A percentile compares a stretch with the other conserved stretches of the same genome.
These are phyloP conservation scores for Gracilaria domingensis DNA, from an alignment of 23 red algal species.

Conservation along the genomic window DNA sequence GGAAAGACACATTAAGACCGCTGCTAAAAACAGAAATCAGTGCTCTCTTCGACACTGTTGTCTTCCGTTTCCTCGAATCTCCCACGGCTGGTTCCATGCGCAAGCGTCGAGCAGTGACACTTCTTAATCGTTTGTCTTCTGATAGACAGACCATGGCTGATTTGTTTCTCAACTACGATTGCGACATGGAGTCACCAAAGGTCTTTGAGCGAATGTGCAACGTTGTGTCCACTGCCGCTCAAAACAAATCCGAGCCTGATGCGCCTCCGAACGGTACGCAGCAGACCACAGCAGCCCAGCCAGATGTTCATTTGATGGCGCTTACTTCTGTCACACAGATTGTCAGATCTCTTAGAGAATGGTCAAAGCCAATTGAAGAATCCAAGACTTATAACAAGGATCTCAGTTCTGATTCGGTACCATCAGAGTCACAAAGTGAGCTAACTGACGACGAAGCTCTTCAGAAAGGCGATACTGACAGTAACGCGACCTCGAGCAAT, in stretches of 20 bases:
- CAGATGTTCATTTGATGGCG: slow-evolving; percentile 51
- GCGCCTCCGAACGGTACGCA: slow-evolving; percentile 37
- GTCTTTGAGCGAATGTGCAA: slow-evolving; percentile 90
- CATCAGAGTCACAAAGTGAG: slow-evolving; percentile 16
- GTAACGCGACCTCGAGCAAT: neutral
- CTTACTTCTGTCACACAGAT: slow-evolving; percentile 60
- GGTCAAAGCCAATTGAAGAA: slow-evolving; percentile 73
- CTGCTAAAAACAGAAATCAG: slow-evolving; percentile 89
- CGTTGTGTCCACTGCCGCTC: slow-evolving; percentile 65
- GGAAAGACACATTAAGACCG: slow-evolving; percentile 77
- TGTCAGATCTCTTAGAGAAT: slow-evolving; percentile 57
- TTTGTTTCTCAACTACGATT: slow-evolving; percentile 98
- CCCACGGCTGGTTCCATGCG: slow-evolving; percentile 69
- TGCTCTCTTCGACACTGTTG: slow-evolving; percentile 91
- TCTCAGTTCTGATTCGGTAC: slow-evolving; percentile 5
- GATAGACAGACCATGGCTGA: slow-evolving; percentile 91
- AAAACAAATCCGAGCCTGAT: slow-evolving; percentile 37
- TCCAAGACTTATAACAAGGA: slow-evolving; percentile 31
- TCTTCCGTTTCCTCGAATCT: slow-evolving; percentile 96
- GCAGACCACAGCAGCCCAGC: slow-evolving; percentile 12
- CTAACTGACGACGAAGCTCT: slow-evolving; percentile 8
- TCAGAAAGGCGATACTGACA: neutral
- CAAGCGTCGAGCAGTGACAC: slow-evolving; percentile 62
- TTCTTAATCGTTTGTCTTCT: slow-evolving; percentile 59
- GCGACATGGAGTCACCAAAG: slow-evolving; percentile 90